A percentile compares a stretch with the other conserved stretches of the same genome.
Evolutionary conservation across 768 basidiomycete genomes (phyloP).

Genomic region (Hygrocybe coccinea): DNA sequence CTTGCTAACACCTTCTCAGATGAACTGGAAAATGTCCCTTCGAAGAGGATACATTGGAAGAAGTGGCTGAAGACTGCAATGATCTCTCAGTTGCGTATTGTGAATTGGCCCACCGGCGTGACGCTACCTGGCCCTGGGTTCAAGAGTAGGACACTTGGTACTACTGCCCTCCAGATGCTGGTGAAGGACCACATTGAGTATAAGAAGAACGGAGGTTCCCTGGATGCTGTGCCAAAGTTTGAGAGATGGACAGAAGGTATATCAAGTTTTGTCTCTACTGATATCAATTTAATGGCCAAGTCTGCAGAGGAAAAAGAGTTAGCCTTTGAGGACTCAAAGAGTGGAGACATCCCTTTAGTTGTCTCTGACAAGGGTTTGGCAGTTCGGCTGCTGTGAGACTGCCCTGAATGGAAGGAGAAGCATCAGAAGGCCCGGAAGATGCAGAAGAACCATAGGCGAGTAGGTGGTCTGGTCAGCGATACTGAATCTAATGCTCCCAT

Average conservation of each 20-base stretch:
- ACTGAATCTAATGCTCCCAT: too few species aligned
- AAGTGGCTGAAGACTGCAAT: constrained; percentile 17
- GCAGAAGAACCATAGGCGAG: too few species aligned
- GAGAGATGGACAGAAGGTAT: neutral
- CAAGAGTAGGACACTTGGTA: neutral
- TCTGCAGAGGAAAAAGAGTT: neutral
- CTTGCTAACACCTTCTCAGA: neutral
- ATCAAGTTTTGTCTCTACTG: neutral
- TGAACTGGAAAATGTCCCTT: neutral
- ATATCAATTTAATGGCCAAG: neutral
- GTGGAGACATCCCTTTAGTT: neutral
- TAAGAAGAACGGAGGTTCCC: neutral
- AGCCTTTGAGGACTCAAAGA: neutral
- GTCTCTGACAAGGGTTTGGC: neutral
- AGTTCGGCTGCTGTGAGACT: neutral
- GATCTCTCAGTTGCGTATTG: constrained; percentile 4
- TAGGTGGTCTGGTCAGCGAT: too few species aligned
- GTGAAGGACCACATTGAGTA: neutral
- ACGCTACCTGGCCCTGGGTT: neutral
- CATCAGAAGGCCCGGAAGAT: neutral
- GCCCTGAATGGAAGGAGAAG: neutral
- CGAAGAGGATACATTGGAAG: too few species aligned
- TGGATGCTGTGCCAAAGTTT: neutral
- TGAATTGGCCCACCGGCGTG: constrained; percentile 22
- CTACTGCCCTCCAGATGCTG: neutral